Conservation (phyloP, 805 yeast species). For the Candida chilensis region DNA sequence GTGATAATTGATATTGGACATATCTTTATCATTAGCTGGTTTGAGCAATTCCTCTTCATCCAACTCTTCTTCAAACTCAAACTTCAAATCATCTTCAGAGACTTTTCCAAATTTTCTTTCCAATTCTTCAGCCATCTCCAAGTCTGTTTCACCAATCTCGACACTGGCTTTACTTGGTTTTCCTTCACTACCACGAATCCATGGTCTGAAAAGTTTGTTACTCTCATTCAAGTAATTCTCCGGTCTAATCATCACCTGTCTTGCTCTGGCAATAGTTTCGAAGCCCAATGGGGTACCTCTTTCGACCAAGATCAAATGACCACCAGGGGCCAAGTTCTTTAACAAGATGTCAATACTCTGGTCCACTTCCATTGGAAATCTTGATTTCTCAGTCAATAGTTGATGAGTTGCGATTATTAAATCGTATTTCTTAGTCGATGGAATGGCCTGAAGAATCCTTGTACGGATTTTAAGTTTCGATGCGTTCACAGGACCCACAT, state of each 20-base stretch:
- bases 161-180: slow-evolving; percentile 9
- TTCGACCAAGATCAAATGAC: slow-evolving; percentile 72
- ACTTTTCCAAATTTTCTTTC: slow-evolving; percentile 31
- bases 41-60: slow-evolving; percentile 4
- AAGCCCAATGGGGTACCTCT: slow-evolving; percentile 88
- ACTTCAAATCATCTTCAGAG: slow-evolving; percentile 31
- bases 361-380: slow-evolving; percentile 71
- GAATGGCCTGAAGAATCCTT: slow-evolving; percentile 42
- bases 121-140: slow-evolving; percentile 18
- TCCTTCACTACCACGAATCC: slow-evolving; percentile 36
- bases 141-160: slow-evolving; percentile 9
- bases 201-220: slow-evolving; percentile 66
- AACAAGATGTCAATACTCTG: slow-evolving; percentile 50
- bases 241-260: slow-evolving; percentile 87
- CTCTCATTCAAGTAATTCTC: slow-evolving; percentile 46
- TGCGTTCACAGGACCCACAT: slow-evolving; percentile 43
- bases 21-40: not conserved
- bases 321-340: slow-evolving; percentile 62
- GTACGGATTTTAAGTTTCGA: slow-evolving; percentile 46
- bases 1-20: slow-evolving; percentile 30
- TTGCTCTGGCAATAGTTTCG: slow-evolving; percentile 81
- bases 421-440: slow-evolving; percentile 55
- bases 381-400: slow-evolving; percentile 46
- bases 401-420: slow-evolving; percentile 80
- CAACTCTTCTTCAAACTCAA: slow-evolving; percentile 21